A percentile compares a stretch with the other conserved stretches of the same genome.
Conservation (phyloP, 306 rosid genomes). For the Trifolium repens region DNA sequence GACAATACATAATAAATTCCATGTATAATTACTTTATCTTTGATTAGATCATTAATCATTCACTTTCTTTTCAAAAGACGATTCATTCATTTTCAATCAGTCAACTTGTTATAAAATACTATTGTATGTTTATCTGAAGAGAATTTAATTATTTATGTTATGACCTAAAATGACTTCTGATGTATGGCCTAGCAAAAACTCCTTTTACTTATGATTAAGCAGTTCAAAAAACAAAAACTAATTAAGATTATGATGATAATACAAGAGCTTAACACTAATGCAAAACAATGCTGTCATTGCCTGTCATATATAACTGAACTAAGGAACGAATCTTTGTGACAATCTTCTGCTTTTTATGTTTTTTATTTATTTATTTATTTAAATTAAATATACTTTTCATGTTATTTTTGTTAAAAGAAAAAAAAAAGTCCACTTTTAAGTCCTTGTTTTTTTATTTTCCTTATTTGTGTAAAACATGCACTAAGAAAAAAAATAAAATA, state of each 20-base stretch:
- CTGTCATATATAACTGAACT: conserved; percentile 64
- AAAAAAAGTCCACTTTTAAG: background rate
- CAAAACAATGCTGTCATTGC: conserved; percentile 47
- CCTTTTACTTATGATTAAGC: conserved; percentile 19
- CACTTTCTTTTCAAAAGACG: background rate
- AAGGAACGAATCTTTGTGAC: conserved; percentile 74
- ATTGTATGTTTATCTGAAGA: background rate
- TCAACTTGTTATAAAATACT: background rate
- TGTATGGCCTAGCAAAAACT: conserved; percentile 24
- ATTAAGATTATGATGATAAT: conserved; percentile 20
- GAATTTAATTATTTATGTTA: conserved; percentile 13
- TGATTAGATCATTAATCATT: conserved; percentile 1
- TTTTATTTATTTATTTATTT: background rate
- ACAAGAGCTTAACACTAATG: conserved; percentile 39
- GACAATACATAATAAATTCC: no score
- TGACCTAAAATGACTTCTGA: conserved; percentile 36
- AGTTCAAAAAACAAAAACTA: background rate
- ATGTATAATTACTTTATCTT: background rate
- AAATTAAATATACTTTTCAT: conserved; percentile 32
- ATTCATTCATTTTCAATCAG: background rate
- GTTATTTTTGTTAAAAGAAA: background rate
- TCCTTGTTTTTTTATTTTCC: conserved; percentile 37
- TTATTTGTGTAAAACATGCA: conserved; percentile 57
- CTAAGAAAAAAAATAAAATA: conserved; percentile 26
- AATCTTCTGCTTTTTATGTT: conserved; percentile 2